phyloP scores from a whole-genome alignment of 2,329 filamentous ascomycete genomes.

The Colletotrichum noveboracense region DNA sequence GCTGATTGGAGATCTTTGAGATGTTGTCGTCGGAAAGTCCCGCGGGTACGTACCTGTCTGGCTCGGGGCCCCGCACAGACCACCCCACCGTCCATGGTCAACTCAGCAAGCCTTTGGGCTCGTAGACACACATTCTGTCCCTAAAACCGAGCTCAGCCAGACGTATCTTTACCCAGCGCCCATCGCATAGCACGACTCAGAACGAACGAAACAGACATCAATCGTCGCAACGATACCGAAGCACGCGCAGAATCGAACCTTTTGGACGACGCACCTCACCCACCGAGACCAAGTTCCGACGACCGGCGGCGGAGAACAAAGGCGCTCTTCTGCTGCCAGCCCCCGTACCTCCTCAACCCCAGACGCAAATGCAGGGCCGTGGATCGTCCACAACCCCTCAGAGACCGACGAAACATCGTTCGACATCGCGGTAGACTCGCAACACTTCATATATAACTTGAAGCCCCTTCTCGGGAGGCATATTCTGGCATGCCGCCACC shows the following conservation, averaged over 20 bases:
- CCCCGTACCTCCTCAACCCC: background rate
- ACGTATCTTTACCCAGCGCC: slow-evolving; percentile 7
- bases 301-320: slow-evolving; percentile 12
- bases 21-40: slow-evolving; percentile 23
- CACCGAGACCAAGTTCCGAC: background rate
- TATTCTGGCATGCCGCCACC: slow-evolving; percentile 44
- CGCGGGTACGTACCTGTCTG: slow-evolving; percentile 9
- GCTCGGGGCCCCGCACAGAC: slow-evolving; percentile 9
- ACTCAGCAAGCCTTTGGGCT: slow-evolving; percentile 19
- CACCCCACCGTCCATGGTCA: slow-evolving; percentile 4
- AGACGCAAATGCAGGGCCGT: slow-evolving; percentile 22
- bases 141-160: slow-evolving; percentile 17
- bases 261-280: background rate
- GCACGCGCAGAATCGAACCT: background rate
- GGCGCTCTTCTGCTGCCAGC: slow-evolving; percentile 9
- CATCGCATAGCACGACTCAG: background rate
- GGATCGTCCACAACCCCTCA: slow-evolving; percentile 14
- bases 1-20: slow-evolving; percentile 21
- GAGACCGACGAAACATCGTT: background rate
- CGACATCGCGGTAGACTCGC: background rate
- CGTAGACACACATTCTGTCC: slow-evolving; percentile 19
- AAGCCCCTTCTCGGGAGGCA: background rate
- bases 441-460: background rate
- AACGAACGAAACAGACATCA: background rate
- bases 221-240: background rate